Conservation (phyloP, 352 stramenopile species). For the Phytophthora litchii region DNA sequence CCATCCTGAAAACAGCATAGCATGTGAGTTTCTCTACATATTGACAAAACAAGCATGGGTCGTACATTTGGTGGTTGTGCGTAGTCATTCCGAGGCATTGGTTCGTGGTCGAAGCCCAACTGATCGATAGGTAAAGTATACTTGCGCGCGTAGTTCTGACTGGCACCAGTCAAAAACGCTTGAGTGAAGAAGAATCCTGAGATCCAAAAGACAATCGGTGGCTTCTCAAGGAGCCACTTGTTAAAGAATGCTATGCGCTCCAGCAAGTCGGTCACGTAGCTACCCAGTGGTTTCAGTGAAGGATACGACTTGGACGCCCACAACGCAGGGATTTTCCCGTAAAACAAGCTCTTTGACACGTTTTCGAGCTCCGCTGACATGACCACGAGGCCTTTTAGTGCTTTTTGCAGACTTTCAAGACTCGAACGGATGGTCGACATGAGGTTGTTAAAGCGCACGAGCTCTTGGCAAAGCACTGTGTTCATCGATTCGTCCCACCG, state of each 20-base stretch:
- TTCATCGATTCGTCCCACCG: conserved; percentile 95
- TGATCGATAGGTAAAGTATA: conserved; percentile 93
- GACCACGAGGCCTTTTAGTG: conserved; percentile 93
- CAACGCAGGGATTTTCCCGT: conserved; percentile 90
- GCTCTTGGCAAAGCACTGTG: conserved; percentile 93
- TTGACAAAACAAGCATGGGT: not conserved
- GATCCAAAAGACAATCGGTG: conserved; percentile 93
- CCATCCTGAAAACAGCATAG: conserved; percentile 58
- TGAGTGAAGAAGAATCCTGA: conserved; percentile 97
- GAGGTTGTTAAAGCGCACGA: conserved; percentile 94
- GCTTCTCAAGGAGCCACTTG: conserved; percentile 89
- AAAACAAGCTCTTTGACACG: conserved; percentile 91
- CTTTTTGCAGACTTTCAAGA: conserved; percentile 88
- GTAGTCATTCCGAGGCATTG: conserved; percentile 81
- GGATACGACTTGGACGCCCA: conserved; percentile 93
- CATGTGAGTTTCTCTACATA: conserved; percentile 2
- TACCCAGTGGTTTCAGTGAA: conserved; percentile 91
- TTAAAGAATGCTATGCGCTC: conserved; percentile 91
- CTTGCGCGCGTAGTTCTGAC: conserved; percentile 94
- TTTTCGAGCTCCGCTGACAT: conserved; percentile 95
- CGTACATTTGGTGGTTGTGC: conserved; percentile 68
- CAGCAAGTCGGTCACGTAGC: conserved; percentile 92
- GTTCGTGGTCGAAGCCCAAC: conserved; percentile 80
- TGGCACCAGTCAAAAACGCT: conserved; percentile 94
- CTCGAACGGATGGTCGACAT: conserved; percentile 86